Percentiles rank a stretch among this genome's conserved stretches.
phyloP scores from a whole-genome alignment of 768 basidiomycete species.

The Leccinum barrowsii region DNA sequence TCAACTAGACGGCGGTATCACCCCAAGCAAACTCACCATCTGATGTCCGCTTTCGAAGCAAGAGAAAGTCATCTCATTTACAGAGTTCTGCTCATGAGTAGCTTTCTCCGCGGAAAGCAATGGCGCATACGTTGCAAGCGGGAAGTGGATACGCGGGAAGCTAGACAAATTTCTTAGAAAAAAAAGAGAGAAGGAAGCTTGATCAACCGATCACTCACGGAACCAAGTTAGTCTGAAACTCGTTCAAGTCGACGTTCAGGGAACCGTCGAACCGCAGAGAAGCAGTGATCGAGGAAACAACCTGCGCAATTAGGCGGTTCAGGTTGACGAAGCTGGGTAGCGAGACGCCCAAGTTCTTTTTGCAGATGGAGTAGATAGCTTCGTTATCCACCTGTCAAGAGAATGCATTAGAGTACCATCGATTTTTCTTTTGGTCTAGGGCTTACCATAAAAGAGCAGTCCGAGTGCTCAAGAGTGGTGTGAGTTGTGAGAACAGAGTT shows the following conservation, averaged over 20 bases:
- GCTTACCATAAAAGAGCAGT: conserved; percentile 97
- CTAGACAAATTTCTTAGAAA: conserved; percentile 35
- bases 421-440: neutral
- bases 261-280: conserved; percentile 97
- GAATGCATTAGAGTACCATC: conserved; percentile 7
- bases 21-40: conserved; percentile 56
- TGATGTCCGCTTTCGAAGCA: conserved; percentile 97
- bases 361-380: conserved; percentile 99
- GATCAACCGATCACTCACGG: conserved; percentile 60
- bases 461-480: conserved; percentile 99
- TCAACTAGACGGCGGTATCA: conserved; percentile 1
- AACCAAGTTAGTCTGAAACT: conserved; percentile 98
- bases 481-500: conserved; percentile 98
- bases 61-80: conserved; percentile 96
- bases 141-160: conserved; percentile 99
- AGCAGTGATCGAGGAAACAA: conserved; percentile 96
- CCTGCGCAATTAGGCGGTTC: conserved; percentile 96
- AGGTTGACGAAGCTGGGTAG: conserved; percentile 91
- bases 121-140: conserved; percentile 92
- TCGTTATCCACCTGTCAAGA: conserved; percentile 86
- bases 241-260: conserved; percentile 94
- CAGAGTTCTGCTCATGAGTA: conserved; percentile 94
- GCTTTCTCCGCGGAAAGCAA: conserved; percentile 95
- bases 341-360: conserved; percentile 82
- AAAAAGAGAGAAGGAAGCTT: neutral